phyloP scores from a whole-genome alignment of 2,329 filamentous ascomycete species.

The Sporothrix dimorphospora region DNA sequence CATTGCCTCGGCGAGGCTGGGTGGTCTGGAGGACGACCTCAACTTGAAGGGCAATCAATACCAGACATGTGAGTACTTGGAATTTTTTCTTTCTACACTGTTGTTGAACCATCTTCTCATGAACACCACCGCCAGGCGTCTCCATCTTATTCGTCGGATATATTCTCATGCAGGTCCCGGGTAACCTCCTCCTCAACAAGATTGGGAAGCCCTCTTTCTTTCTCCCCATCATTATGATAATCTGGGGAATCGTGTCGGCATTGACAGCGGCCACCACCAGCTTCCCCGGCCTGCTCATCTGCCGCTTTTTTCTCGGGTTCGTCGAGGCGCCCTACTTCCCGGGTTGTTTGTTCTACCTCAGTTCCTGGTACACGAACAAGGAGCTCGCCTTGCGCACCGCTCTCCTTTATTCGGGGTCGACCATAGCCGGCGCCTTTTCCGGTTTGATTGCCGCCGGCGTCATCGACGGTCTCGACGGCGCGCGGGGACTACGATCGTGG shows the following conservation, averaged over 20 bases:
- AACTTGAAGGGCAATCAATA: constrained; percentile 41
- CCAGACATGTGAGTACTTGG: too few relatives aligned
- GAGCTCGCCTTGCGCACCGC: constrained; percentile 64
- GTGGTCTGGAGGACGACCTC: constrained; percentile 52
- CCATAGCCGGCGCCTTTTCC: constrained; percentile 69
- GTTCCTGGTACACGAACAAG: constrained; percentile 66
- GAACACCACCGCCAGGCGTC: too few relatives aligned
- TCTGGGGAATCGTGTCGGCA: constrained; percentile 54
- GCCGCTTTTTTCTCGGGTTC: constrained; percentile 50
- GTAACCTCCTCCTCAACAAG: constrained; percentile 56
- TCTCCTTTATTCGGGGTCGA: constrained; percentile 59
- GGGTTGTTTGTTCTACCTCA: constrained; percentile 45
- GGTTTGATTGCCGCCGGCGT: constrained; percentile 66
- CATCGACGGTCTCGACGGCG: constrained; percentile 64
- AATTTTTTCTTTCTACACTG: too few relatives aligned
- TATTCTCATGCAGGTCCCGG: constrained; percentile 55
- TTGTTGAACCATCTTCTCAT: too few relatives aligned
- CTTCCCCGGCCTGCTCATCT: constrained; percentile 44
- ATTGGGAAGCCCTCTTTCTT: constrained; percentile 53
- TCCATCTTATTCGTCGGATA: constrained; percentile 52
- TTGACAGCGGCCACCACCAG: constrained; percentile 45
- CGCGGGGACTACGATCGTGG: constrained; percentile 55
- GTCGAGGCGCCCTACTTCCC: constrained; percentile 46
- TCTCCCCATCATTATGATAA: constrained; percentile 48
- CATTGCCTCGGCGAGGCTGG: constrained; percentile 49